Evolutionary conservation across 768 basidiomycete genomes (phyloP).

Genomic region (Tylopilus balloui): DNA sequence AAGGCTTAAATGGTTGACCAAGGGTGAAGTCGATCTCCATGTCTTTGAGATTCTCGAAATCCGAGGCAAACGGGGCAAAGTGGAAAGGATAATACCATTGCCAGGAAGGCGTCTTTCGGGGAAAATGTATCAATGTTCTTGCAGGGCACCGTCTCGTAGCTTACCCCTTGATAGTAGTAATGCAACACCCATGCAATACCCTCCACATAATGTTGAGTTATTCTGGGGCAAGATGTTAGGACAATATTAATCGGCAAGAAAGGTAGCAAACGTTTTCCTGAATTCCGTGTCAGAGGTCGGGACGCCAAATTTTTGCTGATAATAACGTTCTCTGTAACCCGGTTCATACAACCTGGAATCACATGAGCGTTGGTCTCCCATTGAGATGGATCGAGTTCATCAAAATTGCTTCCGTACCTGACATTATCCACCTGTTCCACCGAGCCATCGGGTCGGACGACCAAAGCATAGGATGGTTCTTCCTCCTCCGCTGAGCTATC

Average conservation of each 20-base stretch:
- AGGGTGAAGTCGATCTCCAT: constrained; percentile 77
- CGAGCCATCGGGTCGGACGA: constrained; percentile 86
- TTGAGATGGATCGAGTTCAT: not conserved
- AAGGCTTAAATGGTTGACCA: constrained; percentile 92
- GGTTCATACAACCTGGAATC: constrained; percentile 83
- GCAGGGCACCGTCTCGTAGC: constrained; percentile 20
- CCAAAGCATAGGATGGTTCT: constrained; percentile 53
- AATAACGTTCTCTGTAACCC: constrained; percentile 94
- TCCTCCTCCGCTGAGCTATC: constrained; percentile 46
- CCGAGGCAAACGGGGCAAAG: constrained; percentile 96
- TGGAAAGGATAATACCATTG: constrained; percentile 99
- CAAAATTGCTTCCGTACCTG: constrained; percentile 51
- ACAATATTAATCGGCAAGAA: not conserved
- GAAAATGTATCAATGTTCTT: constrained; percentile 18
- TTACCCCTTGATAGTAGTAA: constrained; percentile 98
- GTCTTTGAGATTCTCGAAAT: constrained; percentile 75
- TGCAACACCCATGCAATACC: constrained; percentile 94
- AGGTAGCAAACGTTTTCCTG: constrained; percentile 58
- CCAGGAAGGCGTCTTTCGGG: constrained; percentile 80
- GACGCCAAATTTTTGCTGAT: constrained; percentile 86
- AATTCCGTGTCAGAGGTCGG: constrained; percentile 67
- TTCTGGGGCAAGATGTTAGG: constrained; percentile 37
- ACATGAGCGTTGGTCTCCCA: not conserved
- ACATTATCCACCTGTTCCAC: constrained; percentile 94
- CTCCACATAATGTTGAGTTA: constrained; percentile 85